Evolutionary conservation across 2,329 filamentous ascomycete species (phyloP).

Genomic region (Fusarium pseudonygamai): DNA sequence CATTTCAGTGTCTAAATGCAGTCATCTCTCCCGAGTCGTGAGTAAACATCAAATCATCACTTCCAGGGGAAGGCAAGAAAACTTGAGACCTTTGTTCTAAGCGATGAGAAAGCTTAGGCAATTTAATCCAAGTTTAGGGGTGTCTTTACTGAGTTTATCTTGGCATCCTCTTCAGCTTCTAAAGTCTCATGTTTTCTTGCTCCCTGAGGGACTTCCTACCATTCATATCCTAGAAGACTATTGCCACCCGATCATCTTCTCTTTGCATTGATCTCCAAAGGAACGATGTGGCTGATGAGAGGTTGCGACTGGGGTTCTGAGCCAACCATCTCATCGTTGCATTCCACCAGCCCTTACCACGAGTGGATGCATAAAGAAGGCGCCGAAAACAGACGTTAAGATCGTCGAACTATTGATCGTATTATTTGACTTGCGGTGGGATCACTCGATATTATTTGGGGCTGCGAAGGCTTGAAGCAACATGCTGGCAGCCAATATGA

Average conservation of each 20-base stretch:
- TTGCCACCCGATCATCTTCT: background rate
- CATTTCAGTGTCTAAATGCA: background rate
- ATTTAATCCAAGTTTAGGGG: background rate
- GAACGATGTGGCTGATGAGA: background rate
- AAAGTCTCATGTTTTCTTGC: background rate
- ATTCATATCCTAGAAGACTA: background rate
- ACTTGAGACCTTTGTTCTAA: background rate
- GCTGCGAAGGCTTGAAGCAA: conserved; percentile 13
- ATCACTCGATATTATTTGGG: conserved; percentile 7
- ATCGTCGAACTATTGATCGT: background rate
- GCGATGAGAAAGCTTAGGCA: background rate
- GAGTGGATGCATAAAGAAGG: background rate
- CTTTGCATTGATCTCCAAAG: background rate
- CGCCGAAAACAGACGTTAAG: background rate
- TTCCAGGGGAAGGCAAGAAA: background rate
- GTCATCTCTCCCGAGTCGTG: conserved; percentile 3
- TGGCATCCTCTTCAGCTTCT: background rate
- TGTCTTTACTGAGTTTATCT: background rate
- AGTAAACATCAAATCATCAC: background rate
- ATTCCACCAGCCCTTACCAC: background rate
- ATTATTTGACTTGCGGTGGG: conserved; percentile 1
- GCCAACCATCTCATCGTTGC: conserved; percentile 8
- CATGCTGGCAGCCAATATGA: background rate
- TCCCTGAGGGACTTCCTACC: background rate
- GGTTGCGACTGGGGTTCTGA: background rate